Evolutionary conservation across 2,329 filamentous ascomycete species (phyloP), one percentile per base, ranked within the genome.

Genomic region (Balansia obtecta): DNA sequence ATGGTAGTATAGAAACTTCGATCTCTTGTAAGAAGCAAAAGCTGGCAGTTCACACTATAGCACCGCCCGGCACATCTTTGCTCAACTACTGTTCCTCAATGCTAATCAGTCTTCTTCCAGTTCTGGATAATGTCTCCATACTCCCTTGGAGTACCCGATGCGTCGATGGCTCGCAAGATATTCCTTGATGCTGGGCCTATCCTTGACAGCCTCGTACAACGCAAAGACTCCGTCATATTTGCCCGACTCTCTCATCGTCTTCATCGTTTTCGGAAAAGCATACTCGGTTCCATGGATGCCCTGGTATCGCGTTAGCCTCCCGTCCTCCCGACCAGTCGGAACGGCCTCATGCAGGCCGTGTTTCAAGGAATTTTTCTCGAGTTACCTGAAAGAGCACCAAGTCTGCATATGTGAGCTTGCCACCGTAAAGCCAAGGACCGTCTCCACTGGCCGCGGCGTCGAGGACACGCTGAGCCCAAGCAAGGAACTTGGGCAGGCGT

Each of bases 91-190:
- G 6, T 27, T 27, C 6, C 22, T 27, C 22, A 37, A 15, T 10
- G 13, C 41, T 5, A 45, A 8, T 48, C 30, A 48, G 22, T 52
- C 46, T 40, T 74, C 65, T 42, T 90, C 86, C 47, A 91, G 64
- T 68, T 90, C 86, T 2, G 80, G 74, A 60, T 91, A 90, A 58
- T 86, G 70, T 37, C 86, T 73, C 62, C 80, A 91, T 42, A 91
- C 75, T 1, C 86, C 85, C 54, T 74, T 65, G 0, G 71, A 68
- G 61, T 87, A 91, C 48, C 72, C 64, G 60, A 75, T 61, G 40
- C 85, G 72, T 54, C 82, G 74, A 3, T 79, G 72, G 63, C 85
- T 89, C 18, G 65, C 73, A 48, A 91, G 64, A 61, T 91, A 91
- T 42, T 71, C 75, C 66, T 82, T 83, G 58, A 91, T 74, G 40